These are phyloP conservation scores for Neocucurbitaria cava DNA, from an alignment of 2,329 filamentous ascomycete genomes.

Conservation along the genomic window DNA sequence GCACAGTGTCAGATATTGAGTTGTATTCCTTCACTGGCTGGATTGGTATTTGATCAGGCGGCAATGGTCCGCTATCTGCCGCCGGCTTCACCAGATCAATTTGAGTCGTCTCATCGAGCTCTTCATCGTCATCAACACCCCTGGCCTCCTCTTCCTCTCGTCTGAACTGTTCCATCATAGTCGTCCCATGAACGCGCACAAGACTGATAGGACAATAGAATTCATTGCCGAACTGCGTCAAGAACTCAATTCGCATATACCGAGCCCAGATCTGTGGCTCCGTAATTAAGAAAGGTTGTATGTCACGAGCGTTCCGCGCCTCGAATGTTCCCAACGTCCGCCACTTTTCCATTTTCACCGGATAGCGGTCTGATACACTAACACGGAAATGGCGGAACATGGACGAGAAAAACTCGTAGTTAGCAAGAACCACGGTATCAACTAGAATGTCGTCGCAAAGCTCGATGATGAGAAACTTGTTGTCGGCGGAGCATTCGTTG, in stretches of 20 bases:
- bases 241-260: slow-evolving; percentile 88
- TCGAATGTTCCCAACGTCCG: slow-evolving; percentile 86
- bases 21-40: slow-evolving; percentile 20
- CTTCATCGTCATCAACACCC: slow-evolving; percentile 63
- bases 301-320: slow-evolving; percentile 88
- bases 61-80: slow-evolving; percentile 30
- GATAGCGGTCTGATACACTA: slow-evolving; percentile 93
- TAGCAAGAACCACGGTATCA: slow-evolving; percentile 95
- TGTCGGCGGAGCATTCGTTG: slow-evolving; percentile 82
- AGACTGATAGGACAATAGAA: slow-evolving; percentile 95
- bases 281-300: slow-evolving; percentile 92
- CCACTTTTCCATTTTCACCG: slow-evolving; percentile 92
- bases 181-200: slow-evolving; percentile 87
- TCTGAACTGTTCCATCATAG: slow-evolving; percentile 93
- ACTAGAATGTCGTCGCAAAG: slow-evolving; percentile 86
- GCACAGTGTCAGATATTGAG: neutral
- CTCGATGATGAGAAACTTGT: slow-evolving; percentile 95
- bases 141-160: slow-evolving; percentile 76
- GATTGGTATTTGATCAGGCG: slow-evolving; percentile 27
- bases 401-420: slow-evolving; percentile 98
- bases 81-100: slow-evolving; percentile 47
- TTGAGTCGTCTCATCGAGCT: slow-evolving; percentile 60
- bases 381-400: slow-evolving; percentile 92
- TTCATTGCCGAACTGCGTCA: slow-evolving; percentile 94
- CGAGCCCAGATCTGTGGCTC: slow-evolving; percentile 96